These are phyloP conservation scores for Alternaria sp. DNA, from an alignment of 2,329 filamentous ascomycete genomes.

Conservation along the genomic window DNA sequence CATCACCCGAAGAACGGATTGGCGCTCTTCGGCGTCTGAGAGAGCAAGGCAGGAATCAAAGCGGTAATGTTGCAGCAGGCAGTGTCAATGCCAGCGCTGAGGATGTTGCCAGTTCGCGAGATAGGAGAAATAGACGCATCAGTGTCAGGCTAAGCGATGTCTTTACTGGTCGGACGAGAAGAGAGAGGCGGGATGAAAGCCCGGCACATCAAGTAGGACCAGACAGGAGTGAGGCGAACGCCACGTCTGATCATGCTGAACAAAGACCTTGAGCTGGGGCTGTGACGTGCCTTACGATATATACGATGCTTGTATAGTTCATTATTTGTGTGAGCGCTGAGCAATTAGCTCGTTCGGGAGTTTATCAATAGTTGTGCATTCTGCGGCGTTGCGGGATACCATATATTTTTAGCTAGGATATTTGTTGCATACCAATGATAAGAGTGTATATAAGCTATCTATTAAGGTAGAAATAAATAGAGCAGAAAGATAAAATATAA, in stretches of 20 bases:
- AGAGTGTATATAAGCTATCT: too few relatives aligned
- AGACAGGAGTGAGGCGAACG: background rate
- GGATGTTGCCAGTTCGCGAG: constrained; percentile 18
- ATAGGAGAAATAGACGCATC: constrained; percentile 36
- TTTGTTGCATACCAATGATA: too few relatives aligned
- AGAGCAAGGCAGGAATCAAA: constrained; percentile 39
- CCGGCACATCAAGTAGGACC: background rate
- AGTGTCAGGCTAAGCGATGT: constrained; percentile 39
- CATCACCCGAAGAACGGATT: constrained; percentile 55
- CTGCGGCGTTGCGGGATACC: too few relatives aligned
- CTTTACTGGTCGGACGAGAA: constrained; percentile 30
- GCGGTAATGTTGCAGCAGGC: constrained; percentile 22
- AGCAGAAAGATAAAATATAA: too few relatives aligned
- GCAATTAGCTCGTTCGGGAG: too few relatives aligned
- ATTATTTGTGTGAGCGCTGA: too few relatives aligned
- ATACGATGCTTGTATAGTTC: background rate
- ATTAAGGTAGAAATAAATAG: too few relatives aligned
- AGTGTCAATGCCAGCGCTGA: constrained; percentile 29
- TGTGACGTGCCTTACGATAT: too few relatives aligned
- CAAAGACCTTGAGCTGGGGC: fast-evolving
- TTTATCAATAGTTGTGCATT: too few relatives aligned
- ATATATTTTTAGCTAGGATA: too few relatives aligned
- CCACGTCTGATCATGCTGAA: background rate
- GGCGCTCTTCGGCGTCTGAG: constrained; percentile 51
- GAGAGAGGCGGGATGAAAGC: constrained; percentile 18